Evolutionary conservation across 1,139 yeast genomes (phyloP).

Genomic region (Pichia sp.): DNA sequence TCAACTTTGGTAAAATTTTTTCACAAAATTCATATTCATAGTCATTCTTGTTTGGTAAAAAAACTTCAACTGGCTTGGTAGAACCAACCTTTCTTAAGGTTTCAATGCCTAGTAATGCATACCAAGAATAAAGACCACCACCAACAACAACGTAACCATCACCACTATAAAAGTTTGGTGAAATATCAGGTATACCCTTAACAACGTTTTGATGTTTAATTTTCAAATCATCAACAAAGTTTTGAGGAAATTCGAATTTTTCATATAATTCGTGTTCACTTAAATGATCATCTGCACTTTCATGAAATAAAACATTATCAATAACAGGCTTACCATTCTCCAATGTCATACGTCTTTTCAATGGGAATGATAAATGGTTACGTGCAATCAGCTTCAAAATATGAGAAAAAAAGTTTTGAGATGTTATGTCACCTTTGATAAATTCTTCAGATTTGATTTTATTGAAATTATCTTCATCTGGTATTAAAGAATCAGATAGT

Average conservation of each 20-base stretch:
- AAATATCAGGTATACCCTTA: slow-evolving; percentile 20
- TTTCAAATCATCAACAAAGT: slow-evolving; percentile 24
- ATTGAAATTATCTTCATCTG: slow-evolving; percentile 22
- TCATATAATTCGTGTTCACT: slow-evolving; percentile 20
- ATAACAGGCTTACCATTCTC: slow-evolving; percentile 21
- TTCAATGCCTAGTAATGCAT: slow-evolving; percentile 55
- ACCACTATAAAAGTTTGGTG: slow-evolving; percentile 42
- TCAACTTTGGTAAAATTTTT: slow-evolving; percentile 37
- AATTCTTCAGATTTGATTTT: slow-evolving; percentile 16
- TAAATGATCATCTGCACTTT: slow-evolving; percentile 16
- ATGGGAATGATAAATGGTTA: slow-evolving; percentile 23
- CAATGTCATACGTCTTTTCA: slow-evolving; percentile 16
- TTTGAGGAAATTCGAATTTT: slow-evolving; percentile 23
- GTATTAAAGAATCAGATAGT: slow-evolving; percentile 21
- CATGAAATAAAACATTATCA: slow-evolving; percentile 22
- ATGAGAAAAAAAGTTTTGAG: slow-evolving; percentile 20
- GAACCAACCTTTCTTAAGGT: slow-evolving; percentile 58
- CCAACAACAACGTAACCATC: slow-evolving; percentile 76
- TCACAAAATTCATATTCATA: slow-evolving; percentile 43
- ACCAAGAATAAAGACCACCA: slow-evolving; percentile 71
- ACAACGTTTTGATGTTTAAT: slow-evolving; percentile 24
- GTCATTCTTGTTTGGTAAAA: slow-evolving; percentile 42
- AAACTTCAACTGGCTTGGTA: slow-evolving; percentile 64
- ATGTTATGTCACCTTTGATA: slow-evolving; percentile 18
- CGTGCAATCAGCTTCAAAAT: slow-evolving; percentile 19